Base-by-base conservation (phyloP, 768 basidiomycete genomes). In the Mrakia blollopis region DNA sequence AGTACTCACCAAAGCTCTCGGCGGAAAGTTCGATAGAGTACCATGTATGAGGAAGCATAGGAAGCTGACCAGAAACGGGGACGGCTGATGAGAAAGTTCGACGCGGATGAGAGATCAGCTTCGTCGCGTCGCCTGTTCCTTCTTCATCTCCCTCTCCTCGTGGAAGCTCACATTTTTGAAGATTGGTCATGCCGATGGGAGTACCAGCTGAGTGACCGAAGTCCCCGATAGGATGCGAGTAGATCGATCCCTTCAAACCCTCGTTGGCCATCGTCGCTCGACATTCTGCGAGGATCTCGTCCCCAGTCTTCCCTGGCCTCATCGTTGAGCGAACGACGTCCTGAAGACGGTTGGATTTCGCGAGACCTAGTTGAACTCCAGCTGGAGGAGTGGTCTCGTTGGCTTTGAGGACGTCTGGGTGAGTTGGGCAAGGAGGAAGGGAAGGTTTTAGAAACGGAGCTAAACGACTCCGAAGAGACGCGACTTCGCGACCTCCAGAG, bases 1-100 rank as follows among this genome's bases (percentile, higher is more conserved):
- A 69, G 68, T 9, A 30, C 16, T 14, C 5, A 68, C 88, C 83
- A 72, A 85, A 86, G 75, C 86, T 86, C 79, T 85, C 85, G 9
- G 87, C 87, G 73, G 86, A 87, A 21, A 88, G 84, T 79, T 88
- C 87, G 77, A 89, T 86, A 82, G 86, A 87, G 79, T 88, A 88
- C 81, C 86, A 88, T 18, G 87, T 87, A 73, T 87, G 82, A 9
- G 86, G 84, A 37, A 88, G 83, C 35, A 88, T 85, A 11, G 83
- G 83, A 57, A 88, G 82, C 50, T 87, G 86, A 57, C 87, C 87
- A 14, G 87, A 80, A 47, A 87, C 81, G 13, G 87, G 87, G 28
- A 88, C 86, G 72, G 85, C 83, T 86, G 18, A 50, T n/a, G 86
- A 10, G 86, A 81, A 57, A 16, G 21, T 30, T 25, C 39, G 9